These are phyloP conservation scores for Raphanus sativus DNA, from an alignment of 345 rosid genomes.

Conservation along the genomic window DNA sequence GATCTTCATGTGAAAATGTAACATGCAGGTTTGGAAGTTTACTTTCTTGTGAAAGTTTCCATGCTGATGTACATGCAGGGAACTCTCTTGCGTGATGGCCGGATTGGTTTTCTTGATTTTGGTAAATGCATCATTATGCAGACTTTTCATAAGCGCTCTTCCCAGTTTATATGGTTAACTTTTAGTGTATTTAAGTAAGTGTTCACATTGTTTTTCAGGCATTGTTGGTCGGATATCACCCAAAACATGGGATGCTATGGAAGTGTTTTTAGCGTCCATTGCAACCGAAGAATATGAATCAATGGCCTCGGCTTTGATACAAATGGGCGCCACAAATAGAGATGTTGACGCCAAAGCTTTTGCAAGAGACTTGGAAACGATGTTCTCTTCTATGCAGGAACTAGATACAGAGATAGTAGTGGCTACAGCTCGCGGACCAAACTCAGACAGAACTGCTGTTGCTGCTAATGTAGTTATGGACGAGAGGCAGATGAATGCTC, in stretches of 20 bases:
- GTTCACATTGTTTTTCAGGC: conserved; percentile 46
- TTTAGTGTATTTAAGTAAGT: background rate
- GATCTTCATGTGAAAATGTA: background rate
- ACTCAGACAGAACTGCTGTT: conserved; percentile 69
- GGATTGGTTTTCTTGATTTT: conserved; percentile 96
- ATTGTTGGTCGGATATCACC: conserved; percentile 99
- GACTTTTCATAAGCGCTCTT: too few species aligned
- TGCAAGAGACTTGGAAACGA: conserved; percentile 83
- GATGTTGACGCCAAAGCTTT: conserved; percentile 81
- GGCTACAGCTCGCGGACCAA: conserved; percentile 77
- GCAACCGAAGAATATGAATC: conserved; percentile 81
- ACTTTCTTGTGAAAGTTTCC: conserved; percentile 93
- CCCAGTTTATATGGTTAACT: too few species aligned
- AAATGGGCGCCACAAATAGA: conserved; percentile 94
- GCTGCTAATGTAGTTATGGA: conserved; percentile 86
- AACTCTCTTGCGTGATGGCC: conserved; percentile 91
- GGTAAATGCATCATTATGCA: conserved; percentile 39
- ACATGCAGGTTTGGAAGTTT: conserved; percentile 89
- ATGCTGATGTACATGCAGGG: conserved; percentile 99
- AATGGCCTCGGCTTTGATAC: conserved; percentile 92
- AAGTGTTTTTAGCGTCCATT: conserved; percentile 76
- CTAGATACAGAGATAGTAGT: conserved; percentile 82
- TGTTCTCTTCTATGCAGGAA: conserved; percentile 88
- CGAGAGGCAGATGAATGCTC: conserved; percentile 97
- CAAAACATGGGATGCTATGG: conserved; percentile 93